Conservation (phyloP, 495 filamentous ascomycete genomes). For the Aspergillus ellipticus region DNA sequence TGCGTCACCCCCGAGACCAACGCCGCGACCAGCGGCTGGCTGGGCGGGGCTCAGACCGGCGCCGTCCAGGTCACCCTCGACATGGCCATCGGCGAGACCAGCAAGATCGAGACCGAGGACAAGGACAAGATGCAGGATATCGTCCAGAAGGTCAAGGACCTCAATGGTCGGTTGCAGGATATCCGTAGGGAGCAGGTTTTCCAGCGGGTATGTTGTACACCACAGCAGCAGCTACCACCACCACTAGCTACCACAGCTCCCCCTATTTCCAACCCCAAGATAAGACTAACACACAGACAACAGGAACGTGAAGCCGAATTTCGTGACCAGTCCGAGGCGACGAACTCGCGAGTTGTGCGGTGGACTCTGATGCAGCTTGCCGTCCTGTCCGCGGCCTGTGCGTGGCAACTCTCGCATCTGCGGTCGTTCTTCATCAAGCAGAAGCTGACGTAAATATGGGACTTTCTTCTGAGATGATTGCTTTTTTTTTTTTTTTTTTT, state of each 20-base stretch:
- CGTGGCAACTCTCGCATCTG: slow-evolving; percentile 95
- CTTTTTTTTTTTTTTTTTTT: too few relatives aligned
- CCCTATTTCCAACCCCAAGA: not conserved
- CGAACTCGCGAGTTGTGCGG: slow-evolving; percentile 86
- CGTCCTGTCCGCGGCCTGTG: slow-evolving; percentile 86
- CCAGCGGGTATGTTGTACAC: slow-evolving; percentile 79
- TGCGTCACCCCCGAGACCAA: slow-evolving; percentile 82
- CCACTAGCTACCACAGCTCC: not conserved
- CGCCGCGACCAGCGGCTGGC: slow-evolving; percentile 61
- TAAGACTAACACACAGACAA: not conserved
- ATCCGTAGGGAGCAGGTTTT: slow-evolving; percentile 93
- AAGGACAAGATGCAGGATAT: slow-evolving; percentile 93
- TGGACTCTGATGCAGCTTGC: slow-evolving; percentile 90
- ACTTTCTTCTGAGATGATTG: not conserved
- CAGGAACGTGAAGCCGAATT: slow-evolving; percentile 98
- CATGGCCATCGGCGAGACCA: slow-evolving; percentile 92
- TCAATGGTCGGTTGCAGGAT: slow-evolving; percentile 84
- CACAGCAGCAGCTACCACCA: too few relatives aligned
- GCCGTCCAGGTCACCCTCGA: slow-evolving; percentile 82
- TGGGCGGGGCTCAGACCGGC: slow-evolving; percentile 62
- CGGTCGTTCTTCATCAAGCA: slow-evolving; percentile 99
- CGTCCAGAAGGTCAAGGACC: slow-evolving; percentile 80
- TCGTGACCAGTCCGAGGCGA: slow-evolving; percentile 91
- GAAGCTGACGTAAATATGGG: slow-evolving; percentile 69
- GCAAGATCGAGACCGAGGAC: slow-evolving; percentile 88